Conservation (phyloP, 495 filamentous ascomycete genomes). For the Viridothelium virens region DNA sequence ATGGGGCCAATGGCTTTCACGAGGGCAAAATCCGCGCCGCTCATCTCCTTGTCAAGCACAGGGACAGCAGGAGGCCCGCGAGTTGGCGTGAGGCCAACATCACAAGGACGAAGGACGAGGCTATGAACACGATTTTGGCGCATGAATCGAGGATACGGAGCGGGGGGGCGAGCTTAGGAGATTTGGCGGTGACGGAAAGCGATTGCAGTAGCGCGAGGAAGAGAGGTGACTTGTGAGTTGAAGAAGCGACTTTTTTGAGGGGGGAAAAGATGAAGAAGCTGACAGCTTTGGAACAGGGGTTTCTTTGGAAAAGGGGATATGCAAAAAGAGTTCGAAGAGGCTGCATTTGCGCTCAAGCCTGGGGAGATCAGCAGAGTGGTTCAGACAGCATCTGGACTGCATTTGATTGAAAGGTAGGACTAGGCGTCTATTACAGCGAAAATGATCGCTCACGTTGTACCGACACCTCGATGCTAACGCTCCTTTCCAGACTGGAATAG, state of each 20-base stretch:
- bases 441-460: not conserved
- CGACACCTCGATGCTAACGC: not conserved
- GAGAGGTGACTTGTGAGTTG: conserved; percentile 73
- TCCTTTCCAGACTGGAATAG: not conserved
- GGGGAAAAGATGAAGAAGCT: conserved; percentile 1
- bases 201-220: conserved; percentile 94
- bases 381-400: conserved; percentile 87
- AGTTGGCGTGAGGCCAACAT: conserved; percentile 90
- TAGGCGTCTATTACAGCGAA: not conserved
- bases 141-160: conserved; percentile 66
- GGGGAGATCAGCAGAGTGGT: conserved; percentile 80
- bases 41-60: conserved; percentile 89
- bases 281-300: conserved; percentile 46
- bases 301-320: conserved; percentile 92
- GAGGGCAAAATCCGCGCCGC: conserved; percentile 86
- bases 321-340: conserved; percentile 98
- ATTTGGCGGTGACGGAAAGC: conserved; percentile 78
- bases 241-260: not conserved
- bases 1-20: conserved; percentile 36
- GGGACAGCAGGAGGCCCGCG: conserved; percentile 72
- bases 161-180: conserved; percentile 59
- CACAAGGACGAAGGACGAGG: conserved; percentile 80
- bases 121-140: conserved; percentile 61
- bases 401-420: conserved; percentile 86
- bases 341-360: conserved; percentile 75